Evolutionary conservation across 1,284 basidiomycete species (phyloP).

Genomic region (Veloporphyrellus conicus): DNA sequence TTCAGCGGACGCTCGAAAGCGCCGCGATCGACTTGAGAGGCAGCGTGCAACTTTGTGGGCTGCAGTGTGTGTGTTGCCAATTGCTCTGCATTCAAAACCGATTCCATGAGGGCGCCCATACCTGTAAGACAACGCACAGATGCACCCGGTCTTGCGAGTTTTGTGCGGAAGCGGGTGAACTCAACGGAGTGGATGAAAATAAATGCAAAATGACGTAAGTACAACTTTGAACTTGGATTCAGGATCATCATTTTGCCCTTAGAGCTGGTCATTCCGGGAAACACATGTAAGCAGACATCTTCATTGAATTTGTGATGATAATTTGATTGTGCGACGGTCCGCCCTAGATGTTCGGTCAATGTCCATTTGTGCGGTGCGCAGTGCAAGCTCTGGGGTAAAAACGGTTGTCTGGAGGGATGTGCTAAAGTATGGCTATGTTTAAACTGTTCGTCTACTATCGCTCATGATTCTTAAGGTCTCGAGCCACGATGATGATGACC

Average conservation of each 20-base stretch:
- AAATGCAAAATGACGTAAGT: constrained; percentile 44
- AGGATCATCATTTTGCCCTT: background rate
- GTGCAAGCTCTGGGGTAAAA: constrained; percentile 41
- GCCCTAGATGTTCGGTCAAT: constrained; percentile 43
- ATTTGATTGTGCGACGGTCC: background rate
- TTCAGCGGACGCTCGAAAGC: constrained; percentile 43
- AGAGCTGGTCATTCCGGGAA: constrained; percentile 54
- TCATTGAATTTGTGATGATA: background rate
- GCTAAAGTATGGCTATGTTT: constrained; percentile 36
- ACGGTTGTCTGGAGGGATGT: constrained; percentile 47
- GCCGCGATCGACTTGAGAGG: constrained; percentile 42
- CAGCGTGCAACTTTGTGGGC: constrained; percentile 46
- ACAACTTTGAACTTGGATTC: background rate
- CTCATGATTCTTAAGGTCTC: constrained; percentile 31
- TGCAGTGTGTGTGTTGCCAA: constrained; percentile 45
- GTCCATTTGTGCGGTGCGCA: constrained; percentile 45
- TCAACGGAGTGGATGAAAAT: constrained; percentile 16
- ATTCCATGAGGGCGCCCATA: constrained; percentile 44
- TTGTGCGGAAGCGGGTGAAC: constrained; percentile 26
- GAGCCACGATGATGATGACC: constrained; percentile 43
- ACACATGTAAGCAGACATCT: constrained; percentile 42
- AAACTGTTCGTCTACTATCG: constrained; percentile 10
- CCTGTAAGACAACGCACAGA: constrained; percentile 46
- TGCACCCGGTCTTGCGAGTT: constrained; percentile 47
- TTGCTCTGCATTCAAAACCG: constrained; percentile 44